Percentiles rank a stretch among this genome's conserved stretches.
Conservation (phyloP, 2,329 filamentous ascomycete species). For the Neopestalotiopsis sp. region DNA sequence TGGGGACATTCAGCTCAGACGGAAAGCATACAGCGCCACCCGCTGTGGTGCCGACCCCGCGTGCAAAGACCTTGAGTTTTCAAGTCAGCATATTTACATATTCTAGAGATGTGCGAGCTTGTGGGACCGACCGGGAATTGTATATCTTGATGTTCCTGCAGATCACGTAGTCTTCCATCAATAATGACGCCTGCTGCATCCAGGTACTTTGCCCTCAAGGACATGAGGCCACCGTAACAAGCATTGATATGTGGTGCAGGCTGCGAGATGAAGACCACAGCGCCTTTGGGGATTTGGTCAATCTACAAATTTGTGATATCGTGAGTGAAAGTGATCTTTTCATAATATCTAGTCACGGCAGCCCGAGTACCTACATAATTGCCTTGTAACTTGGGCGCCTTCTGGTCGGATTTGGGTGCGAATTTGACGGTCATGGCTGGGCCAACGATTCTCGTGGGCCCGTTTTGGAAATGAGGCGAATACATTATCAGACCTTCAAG, state of each 20-base stretch:
- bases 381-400: not conserved
- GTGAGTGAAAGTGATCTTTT: not conserved
- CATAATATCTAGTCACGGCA: not conserved
- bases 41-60: not conserved
- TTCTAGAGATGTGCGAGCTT: too few species aligned
- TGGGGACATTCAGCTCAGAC: not conserved
- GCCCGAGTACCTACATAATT: not conserved
- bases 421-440: not conserved
- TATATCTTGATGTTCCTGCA: not conserved
- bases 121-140: not conserved
- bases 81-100: not conserved
- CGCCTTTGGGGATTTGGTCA: not conserved
- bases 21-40: not conserved
- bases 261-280: not conserved
- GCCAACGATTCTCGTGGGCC: conserved; percentile 19
- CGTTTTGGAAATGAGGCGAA: conserved; percentile 17
- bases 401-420: not conserved
- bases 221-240: not conserved
- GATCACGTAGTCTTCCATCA: not conserved
- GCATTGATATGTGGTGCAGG: not conserved
- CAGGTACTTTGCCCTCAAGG: not conserved
- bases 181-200: not conserved
- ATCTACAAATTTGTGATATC: not conserved
- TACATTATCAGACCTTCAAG: conserved; percentile 21
- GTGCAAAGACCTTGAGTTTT: not conserved